phyloP scores from a whole-genome alignment of 2,329 filamentous ascomycete species.

The Pseudocercospora fijiensis region DNA sequence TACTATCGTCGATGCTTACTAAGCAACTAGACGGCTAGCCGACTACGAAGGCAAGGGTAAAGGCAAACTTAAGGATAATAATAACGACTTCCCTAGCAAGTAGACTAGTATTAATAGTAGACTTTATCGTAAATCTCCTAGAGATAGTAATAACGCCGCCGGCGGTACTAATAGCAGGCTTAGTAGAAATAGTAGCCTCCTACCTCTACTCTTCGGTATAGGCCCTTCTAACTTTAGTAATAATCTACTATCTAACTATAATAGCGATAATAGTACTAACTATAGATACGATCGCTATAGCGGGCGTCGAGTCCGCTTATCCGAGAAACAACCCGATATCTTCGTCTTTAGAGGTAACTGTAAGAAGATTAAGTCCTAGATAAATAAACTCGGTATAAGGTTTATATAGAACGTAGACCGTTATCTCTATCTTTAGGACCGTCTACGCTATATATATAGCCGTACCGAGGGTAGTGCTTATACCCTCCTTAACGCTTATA shows the following conservation, averaged over 20 bases:
- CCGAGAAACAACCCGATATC: not conserved
- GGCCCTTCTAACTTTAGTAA: not conserved
- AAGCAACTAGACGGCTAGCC: not conserved
- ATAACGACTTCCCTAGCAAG: not conserved
- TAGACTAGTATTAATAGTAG: not conserved
- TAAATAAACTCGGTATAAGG: not conserved
- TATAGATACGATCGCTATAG: not conserved
- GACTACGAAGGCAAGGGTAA: too few relatives aligned
- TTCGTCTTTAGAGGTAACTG: not conserved
- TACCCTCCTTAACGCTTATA: not conserved
- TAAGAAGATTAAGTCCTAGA: not conserved
- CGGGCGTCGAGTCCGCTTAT: not conserved
- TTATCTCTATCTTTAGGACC: not conserved
- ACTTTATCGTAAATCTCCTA: not conserved
- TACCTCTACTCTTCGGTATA: not conserved
- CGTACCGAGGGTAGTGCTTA: not conserved
- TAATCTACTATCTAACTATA: not conserved
- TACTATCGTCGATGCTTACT: not conserved
- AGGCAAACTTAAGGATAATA: not conserved
- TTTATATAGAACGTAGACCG: not conserved
- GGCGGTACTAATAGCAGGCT: not conserved
- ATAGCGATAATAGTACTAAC: not conserved
- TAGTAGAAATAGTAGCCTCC: not conserved
- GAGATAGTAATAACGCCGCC: not conserved
- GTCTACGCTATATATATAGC: not conserved